Evolutionary conservation across 805 yeast genomes (phyloP).

Genomic region (Tetrapisispora iriomotensis): DNA sequence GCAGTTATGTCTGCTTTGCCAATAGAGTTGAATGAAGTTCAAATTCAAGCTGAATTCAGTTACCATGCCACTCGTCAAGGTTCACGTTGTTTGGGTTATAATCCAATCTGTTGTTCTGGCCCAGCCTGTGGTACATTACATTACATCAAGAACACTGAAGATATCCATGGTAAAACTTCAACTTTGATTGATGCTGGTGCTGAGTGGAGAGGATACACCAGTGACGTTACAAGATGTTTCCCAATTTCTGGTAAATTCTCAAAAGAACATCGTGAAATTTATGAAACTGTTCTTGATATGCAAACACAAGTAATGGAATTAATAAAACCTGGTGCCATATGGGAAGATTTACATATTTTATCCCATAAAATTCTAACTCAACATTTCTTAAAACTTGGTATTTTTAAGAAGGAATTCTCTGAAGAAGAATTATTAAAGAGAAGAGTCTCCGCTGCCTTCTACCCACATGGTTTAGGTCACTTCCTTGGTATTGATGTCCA

Average conservation of each 20-base stretch:
- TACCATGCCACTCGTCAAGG: constrained; percentile 94
- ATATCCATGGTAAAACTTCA: constrained; percentile 46
- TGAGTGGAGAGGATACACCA: constrained; percentile 87
- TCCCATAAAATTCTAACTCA: constrained; percentile 73
- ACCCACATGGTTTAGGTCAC: constrained; percentile 96
- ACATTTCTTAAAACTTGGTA: constrained; percentile 62
- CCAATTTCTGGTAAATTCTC: constrained; percentile 89
- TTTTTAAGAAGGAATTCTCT: constrained; percentile 49
- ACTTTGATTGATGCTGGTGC: constrained; percentile 94
- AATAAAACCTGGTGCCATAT: constrained; percentile 70
- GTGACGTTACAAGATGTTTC: constrained; percentile 92
- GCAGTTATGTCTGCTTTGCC: constrained; percentile 93
- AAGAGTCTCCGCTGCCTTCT: constrained; percentile 66
- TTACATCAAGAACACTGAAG: constrained; percentile 72
- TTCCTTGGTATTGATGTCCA: constrained; percentile 91
- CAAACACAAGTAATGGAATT: constrained; percentile 59
- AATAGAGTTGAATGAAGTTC: constrained; percentile 78
- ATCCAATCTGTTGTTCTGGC: constrained; percentile 94
- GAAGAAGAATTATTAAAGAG: constrained; percentile 62
- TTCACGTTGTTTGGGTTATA: constrained; percentile 78
- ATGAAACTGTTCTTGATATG: constrained; percentile 74
- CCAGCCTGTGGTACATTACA: constrained; percentile 86
- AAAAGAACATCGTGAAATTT: constrained; percentile 74
- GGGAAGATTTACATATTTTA: constrained; percentile 77
- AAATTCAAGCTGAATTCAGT: constrained; percentile 89